Conservation (phyloP, 2,329 filamentous ascomycete species). For the Venturia oleaginea region DNA sequence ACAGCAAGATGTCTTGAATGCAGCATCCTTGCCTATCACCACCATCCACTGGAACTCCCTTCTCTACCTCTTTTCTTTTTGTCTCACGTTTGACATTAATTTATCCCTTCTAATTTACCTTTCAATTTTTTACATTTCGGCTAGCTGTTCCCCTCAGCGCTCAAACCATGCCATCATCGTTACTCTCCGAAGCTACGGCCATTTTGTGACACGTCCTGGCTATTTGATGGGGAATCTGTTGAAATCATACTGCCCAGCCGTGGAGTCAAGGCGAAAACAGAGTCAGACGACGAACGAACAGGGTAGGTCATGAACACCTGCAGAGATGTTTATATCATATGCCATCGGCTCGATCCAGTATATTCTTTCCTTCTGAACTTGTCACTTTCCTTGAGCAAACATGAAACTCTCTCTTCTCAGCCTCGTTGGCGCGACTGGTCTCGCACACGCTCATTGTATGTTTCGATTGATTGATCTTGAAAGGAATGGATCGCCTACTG, state of each 20-base stretch:
- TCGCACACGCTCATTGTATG: constrained; percentile 5
- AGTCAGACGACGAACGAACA: background rate
- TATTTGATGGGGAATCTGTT: background rate
- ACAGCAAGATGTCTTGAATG: background rate
- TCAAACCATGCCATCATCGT: background rate
- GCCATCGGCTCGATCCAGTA: background rate
- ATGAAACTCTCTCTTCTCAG: constrained; percentile 4
- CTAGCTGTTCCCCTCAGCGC: background rate
- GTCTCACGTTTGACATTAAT: background rate
- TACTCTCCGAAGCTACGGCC: background rate
- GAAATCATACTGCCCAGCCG: background rate
- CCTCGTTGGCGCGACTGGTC: background rate
- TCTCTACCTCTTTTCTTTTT: background rate
- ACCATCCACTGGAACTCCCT: background rate
- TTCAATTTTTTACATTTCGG: background rate
- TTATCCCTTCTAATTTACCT: background rate
- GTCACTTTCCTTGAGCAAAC: background rate
- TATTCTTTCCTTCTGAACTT: background rate
- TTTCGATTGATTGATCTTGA: background rate
- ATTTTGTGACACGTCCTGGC: background rate
- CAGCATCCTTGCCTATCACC: background rate
- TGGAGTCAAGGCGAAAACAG: background rate
- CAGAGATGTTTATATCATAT: background rate
- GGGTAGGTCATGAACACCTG: background rate
- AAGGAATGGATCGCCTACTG: background rate